These are phyloP conservation scores for Rutstroemia sp. DNA, from an alignment of 2,329 filamentous ascomycete genomes.

Conservation along the genomic window DNA sequence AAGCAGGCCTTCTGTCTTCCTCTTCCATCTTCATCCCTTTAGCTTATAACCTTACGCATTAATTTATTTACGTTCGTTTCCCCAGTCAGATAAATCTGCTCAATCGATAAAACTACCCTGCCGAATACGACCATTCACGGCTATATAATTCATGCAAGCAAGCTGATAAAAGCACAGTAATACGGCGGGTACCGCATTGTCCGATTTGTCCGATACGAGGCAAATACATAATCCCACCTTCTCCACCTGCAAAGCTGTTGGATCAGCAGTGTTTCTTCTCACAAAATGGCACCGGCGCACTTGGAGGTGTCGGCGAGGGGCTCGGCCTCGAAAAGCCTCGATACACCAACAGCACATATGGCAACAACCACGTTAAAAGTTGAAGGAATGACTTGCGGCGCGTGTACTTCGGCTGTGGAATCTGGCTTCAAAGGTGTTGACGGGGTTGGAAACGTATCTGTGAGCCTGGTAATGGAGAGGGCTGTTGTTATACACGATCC, in stretches of 20 bases:
- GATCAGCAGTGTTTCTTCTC: neutral
- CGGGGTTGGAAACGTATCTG: conserved; percentile 78
- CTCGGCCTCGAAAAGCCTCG: conserved; percentile 12
- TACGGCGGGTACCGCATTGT: neutral
- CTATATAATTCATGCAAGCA: neutral
- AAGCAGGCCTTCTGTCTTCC: conserved; percentile 9
- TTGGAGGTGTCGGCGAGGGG: conserved; percentile 23
- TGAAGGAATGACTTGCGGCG: conserved; percentile 86
- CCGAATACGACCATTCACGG: neutral
- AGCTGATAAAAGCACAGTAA: conserved; percentile 7
- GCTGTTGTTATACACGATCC: conserved; percentile 92
- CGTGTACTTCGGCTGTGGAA: conserved; percentile 94
- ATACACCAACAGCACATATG: conserved; percentile 48
- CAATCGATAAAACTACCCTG: conserved; percentile 8
- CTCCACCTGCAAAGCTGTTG: neutral
- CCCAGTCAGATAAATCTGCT: neutral
- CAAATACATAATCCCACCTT: neutral
- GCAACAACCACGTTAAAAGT: conserved; percentile 87
- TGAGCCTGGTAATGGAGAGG: conserved; percentile 90
- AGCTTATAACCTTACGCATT: neutral
- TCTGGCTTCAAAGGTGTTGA: conserved; percentile 76
- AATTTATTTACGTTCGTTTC: neutral
- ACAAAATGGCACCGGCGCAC: conserved; percentile 25
- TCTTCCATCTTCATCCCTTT: neutral
- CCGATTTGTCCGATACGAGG: neutral